Evolutionary conservation across 805 yeast genomes (phyloP), one percentile per base, ranked within the genome.

Genomic region (Kockiozyma suomiensis): DNA sequence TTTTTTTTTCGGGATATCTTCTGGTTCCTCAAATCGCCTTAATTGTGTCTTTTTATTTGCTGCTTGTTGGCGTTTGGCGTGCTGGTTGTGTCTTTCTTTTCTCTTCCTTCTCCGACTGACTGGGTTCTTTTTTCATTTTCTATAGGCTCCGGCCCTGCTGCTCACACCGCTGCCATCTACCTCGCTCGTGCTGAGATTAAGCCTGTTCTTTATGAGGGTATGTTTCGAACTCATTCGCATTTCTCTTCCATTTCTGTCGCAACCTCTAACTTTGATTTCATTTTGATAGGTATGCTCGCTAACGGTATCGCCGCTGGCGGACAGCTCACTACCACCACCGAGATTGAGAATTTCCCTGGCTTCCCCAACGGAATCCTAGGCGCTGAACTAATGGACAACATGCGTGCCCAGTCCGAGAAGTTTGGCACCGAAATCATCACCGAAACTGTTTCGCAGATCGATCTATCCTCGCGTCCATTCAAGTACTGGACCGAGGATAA

Each of bases 231-330:
- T 13, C 28, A 15, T 33, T 21, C 17, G 15, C 3, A 17, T 25
- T 13, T 19, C 32, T 37, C 25, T 32, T 17, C 30, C 12, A 17
- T n/a, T n/a, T n/a, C n/a, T n/a, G n/a, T n/a, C n/a, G n/a, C n/a
- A n/a, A n/a, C n/a, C n/a, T n/a, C n/a, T n/a, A n/a, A n/a, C n/a
- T n/a, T n/a, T n/a, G n/a, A n/a, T n/a, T n/a, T n/a, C n/a, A n/a
- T n/a, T n/a, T n/a, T n/a, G n/a, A 17, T 21, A 55, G 61, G 61
- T 38, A 59, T 59, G 63, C 79, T 87, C 73, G 99, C 99, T 67
- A 94, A 94, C 76, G 99, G 99, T 69, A 83, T 93, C 69, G 99
- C 99, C 55, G 97, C 99, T 28, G 99, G 99, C 70, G 99, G 99
- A 63, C 99, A 94, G 79, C 82, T 94, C 70, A 94, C 99, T 66